These are phyloP conservation scores for Diaporthe citri DNA, from an alignment of 2,329 filamentous ascomycete species.

Conservation along the genomic window DNA sequence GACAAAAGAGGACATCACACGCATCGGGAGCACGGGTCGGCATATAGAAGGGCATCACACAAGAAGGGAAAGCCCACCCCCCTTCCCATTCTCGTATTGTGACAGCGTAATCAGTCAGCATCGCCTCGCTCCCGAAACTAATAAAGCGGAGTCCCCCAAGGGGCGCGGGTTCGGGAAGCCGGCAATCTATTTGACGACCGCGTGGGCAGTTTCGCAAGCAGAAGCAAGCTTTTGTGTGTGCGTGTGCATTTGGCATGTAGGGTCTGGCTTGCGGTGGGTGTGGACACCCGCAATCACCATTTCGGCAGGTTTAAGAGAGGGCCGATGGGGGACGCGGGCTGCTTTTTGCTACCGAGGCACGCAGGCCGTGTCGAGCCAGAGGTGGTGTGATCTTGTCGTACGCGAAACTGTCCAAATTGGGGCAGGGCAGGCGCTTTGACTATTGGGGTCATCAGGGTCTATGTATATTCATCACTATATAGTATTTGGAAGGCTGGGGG, in stretches of 20 bases:
- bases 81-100: background rate
- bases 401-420: background rate
- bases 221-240: background rate
- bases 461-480: conserved; percentile 33
- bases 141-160: background rate
- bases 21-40: background rate
- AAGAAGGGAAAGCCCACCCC: background rate
- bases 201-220: background rate
- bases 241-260: background rate
- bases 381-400: conserved; percentile 18
- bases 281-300: no score
- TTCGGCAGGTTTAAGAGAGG: conserved; percentile 8
- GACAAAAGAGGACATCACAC: background rate
- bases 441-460: conserved; percentile 16
- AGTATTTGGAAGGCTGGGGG: conserved; percentile 13
- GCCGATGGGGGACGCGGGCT: background rate
- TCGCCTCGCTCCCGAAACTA: background rate
- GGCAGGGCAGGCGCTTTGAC: conserved; percentile 4
- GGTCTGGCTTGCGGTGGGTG: background rate
- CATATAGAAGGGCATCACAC: no score
- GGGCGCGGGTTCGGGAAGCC: background rate
- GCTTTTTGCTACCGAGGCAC: conserved; percentile 9
- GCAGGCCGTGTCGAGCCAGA: background rate
- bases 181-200: conserved; percentile 7
- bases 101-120: conserved; percentile 1